Evolutionary conservation across 257 asterid species (phyloP), one percentile per base, ranked within the genome.

Genomic region (Ocimum tenuiflorum): DNA sequence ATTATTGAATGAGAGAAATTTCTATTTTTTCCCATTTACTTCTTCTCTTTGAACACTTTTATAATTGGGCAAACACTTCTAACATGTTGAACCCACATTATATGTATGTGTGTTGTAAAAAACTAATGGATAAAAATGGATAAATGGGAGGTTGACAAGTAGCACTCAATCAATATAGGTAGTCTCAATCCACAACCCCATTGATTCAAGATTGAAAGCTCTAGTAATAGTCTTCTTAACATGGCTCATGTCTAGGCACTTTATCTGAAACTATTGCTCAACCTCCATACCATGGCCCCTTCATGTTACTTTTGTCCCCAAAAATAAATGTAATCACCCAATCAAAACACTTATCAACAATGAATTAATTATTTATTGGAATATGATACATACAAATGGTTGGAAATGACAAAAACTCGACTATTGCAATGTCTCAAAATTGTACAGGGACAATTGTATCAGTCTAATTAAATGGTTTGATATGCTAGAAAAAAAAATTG

Each of bases 291-390:
- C 64, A 58, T 46, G 36, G 75, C 70, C 75, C 46, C n/a, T 24
- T 74, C 79, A 64, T 49, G 75, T 75, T 70, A 39, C 20, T 20
- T 23, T n/a, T 75, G 79, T 69, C 75, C 64, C 79, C 74, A 10
- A 23, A 10, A 49, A 23, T 59, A 12, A 57, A 52, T 38, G 45
- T 5, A 42, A 43, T 46, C 39, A 3, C 35, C 31, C 56, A 29
- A 49, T 51, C 49, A 41, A 50, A 7, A n/a, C 39, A 12, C n/a
- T 13, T 31, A 46, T 4, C 4, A 24, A 1, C 31, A 24, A 24
- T 20, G 9, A 19, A 19, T 7, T 7, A 20, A 24, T 3, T 29
- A 56, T 11, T 54, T 67, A 18, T 52, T 65, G 18, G 3, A 48
- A 63, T 15, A 17, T 29, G 33, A 7, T 33, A 31, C 10, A 1